phyloP scores from a whole-genome alignment of 208 protist genomes.

The Lotmaria passim region DNA sequence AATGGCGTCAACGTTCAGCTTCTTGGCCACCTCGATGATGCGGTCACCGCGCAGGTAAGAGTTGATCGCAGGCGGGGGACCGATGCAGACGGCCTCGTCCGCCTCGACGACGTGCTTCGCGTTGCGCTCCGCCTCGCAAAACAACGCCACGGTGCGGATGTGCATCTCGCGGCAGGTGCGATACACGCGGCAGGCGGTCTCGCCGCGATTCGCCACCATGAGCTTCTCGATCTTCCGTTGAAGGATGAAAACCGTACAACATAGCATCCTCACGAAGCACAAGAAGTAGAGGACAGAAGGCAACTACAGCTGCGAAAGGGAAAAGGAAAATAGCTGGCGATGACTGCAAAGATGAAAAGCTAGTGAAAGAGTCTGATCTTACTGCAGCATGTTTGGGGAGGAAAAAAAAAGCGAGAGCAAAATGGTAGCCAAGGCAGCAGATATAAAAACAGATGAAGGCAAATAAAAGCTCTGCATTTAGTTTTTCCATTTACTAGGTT shows the following conservation, averaged over 20 bases:
- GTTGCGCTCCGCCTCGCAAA: slow-evolving; percentile 91
- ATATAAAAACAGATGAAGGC: slow-evolving; percentile 1
- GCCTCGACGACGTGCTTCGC: slow-evolving; percentile 92
- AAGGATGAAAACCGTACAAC: slow-evolving; percentile 14
- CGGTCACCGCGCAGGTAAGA: slow-evolving; percentile 92
- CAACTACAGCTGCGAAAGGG: neutral
- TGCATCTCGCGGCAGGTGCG: slow-evolving; percentile 91
- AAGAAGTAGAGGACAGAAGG: neutral
- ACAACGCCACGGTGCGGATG: slow-evolving; percentile 97
- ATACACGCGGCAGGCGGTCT: slow-evolving; percentile 98
- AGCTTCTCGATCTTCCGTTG: slow-evolving; percentile 90
- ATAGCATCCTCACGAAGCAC: slow-evolving; percentile 26
- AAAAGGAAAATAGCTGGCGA: neutral
- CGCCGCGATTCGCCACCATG: slow-evolving; percentile 97
- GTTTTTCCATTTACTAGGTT: no score
- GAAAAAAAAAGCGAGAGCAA: neutral
- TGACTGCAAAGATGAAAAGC: slow-evolving; percentile 23
- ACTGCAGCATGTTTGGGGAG: neutral
- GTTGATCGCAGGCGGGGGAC: slow-evolving; percentile 54
- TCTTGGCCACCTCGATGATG: slow-evolving; percentile 91
- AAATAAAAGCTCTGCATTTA: no score
- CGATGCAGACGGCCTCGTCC: slow-evolving; percentile 84
- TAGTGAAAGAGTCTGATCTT: neutral
- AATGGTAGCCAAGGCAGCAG: no score
- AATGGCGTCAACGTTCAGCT: slow-evolving; percentile 89